These are phyloP conservation scores for Boletus eberwhitei DNA, from an alignment of 768 basidiomycete genomes.

Conservation along the genomic window DNA sequence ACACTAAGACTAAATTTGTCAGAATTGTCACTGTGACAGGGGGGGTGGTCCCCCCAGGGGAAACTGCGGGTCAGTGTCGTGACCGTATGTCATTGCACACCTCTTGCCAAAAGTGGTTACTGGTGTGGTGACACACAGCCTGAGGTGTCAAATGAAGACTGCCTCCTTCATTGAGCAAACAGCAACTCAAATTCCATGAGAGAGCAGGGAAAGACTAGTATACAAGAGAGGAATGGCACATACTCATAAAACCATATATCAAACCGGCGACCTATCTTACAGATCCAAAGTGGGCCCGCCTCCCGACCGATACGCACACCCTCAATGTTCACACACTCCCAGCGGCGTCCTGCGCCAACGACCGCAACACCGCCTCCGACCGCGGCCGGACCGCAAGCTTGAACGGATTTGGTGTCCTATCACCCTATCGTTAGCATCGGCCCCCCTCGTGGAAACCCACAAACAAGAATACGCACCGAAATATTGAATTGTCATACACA, in stretches of 20 bases:
- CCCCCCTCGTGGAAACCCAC: neutral
- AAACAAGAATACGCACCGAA: conserved; percentile 43
- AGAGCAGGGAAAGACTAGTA: no score
- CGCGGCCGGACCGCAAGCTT: conserved; percentile 18
- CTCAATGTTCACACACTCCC: neutral
- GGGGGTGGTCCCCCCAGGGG: no score
- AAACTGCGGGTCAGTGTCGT: no score
- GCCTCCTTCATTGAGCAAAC: neutral
- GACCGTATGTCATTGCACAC: no score
- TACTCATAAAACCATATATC: neutral
- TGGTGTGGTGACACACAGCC: no score
- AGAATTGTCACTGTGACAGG: no score
- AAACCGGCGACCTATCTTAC: neutral
- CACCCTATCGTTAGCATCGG: neutral
- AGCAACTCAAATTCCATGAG: no score
- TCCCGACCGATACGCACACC: neutral
- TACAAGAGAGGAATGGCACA: neutral
- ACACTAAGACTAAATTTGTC: no score
- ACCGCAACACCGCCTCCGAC: conserved; percentile 15
- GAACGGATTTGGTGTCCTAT: conserved; percentile 21
- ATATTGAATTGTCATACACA: conserved; percentile 57
- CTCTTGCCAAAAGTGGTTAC: no score
- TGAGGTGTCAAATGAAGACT: neutral
- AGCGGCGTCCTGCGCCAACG: conserved; percentile 10
- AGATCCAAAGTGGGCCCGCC: neutral